These are phyloP conservation scores for Plenodomus lindquistii DNA, from an alignment of 2,329 filamentous ascomycete species.

Conservation along the genomic window DNA sequence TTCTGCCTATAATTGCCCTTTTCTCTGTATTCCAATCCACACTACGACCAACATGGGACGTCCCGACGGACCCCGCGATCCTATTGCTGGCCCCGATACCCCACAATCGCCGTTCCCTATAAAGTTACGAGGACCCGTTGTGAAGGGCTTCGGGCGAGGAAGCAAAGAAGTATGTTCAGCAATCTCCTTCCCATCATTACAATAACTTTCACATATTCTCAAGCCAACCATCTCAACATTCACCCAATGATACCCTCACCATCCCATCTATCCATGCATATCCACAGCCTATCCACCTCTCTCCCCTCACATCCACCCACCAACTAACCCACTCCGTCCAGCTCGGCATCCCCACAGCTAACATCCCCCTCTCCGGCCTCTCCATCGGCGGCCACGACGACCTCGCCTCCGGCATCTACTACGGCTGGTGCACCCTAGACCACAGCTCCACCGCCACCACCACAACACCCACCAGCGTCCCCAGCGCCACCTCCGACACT, in stretches of 20 bases:
- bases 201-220: constrained; percentile 36
- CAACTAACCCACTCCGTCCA: too few species aligned
- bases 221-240: constrained; percentile 11
- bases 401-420: constrained; percentile 84
- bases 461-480: constrained; percentile 39
- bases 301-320: constrained; percentile 2
- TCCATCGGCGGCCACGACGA: constrained; percentile 67
- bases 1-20: not conserved
- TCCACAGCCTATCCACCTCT: not conserved
- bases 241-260: not conserved
- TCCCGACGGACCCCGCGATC: constrained; percentile 26
- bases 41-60: constrained; percentile 24
- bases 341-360: constrained; percentile 96
- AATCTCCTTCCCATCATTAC: not conserved
- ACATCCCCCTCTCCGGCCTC: constrained; percentile 72
- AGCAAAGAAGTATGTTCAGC: constrained; percentile 77
- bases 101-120: constrained; percentile 81
- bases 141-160: constrained; percentile 90
- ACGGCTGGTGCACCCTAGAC: constrained; percentile 81
- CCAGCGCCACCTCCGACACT: constrained; percentile 20
- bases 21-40: not conserved
- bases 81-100: constrained; percentile 70
- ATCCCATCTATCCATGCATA: too few species aligned
- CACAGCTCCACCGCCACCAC: constrained; percentile 42
- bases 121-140: constrained; percentile 81